Base-by-base conservation (phyloP, 2,329 filamentous ascomycete genomes). In the Trichoderma cornu-damae region DNA sequence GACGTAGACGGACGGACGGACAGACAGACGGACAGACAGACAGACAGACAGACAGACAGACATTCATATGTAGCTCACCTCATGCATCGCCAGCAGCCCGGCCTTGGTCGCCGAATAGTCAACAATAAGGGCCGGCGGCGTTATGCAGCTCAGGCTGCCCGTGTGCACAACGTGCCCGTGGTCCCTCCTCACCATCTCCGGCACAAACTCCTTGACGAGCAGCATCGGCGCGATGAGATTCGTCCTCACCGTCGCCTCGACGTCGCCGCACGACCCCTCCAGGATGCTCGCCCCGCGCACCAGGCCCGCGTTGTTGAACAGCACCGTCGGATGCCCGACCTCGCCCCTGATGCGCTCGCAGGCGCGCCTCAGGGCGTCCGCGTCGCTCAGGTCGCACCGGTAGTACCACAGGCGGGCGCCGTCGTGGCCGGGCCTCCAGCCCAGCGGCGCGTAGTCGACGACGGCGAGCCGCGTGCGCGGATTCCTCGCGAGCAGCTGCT, bases 141-240 rank as follows among this genome's bases (percentile, higher is more conserved):
- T 64, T 60, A 81, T 79, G 6, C 78, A 80, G 5, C 82, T 83
- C 58, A 82, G 73, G 2, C 78, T 82, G 6, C 84, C 81, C 22
- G 86, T 76, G 2, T 81, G 86, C 48, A 87, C 78, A 40, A 88
- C 72, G 71, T 86, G 84, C 5, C 85, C 85, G 67, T 87, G 84
- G 66, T 87, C 81, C 1, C 64, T 65, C 9, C 68, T 65, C 24
- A 82, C 71, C 78, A 88, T 85, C 18, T 73, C 65, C 0, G 84
- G 84, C 2, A 87, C 68, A 66, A 87, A 86, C 59, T 85, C 78
- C 64, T 82, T 44, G 74, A 72, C 42, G 79, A 77, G 69, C 12
- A 79, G 77, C 70, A 84, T 85, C 65, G 86, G 84, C 0, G 80
- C 74, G 7, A 85, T 70, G 1, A 82, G 74, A 68, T 88, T 88